A percentile compares a stretch with the other conserved stretches of the same genome.
Conservation (phyloP, 768 basidiomycete genomes). For the Termitomyces sp. region DNA sequence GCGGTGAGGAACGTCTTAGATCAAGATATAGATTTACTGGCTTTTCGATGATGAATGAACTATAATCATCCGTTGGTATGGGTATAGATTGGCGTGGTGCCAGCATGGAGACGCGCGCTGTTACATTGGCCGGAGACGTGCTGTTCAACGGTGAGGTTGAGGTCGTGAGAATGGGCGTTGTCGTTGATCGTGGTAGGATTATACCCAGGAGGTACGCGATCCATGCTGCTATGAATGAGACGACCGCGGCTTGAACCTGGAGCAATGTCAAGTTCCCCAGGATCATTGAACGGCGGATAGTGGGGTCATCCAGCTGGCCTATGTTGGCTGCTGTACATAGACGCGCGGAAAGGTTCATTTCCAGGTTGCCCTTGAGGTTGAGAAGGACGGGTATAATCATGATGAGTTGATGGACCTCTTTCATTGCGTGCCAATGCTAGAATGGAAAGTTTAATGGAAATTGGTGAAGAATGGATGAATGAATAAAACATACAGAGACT, state of each 20-base stretch:
- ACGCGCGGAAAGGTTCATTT: slow-evolving; percentile 97
- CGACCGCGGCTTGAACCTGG: slow-evolving; percentile 90
- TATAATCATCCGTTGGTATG: slow-evolving; percentile 12
- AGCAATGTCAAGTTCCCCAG: slow-evolving; percentile 81
- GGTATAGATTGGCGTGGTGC: slow-evolving; percentile 22
- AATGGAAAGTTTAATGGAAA: not conserved
- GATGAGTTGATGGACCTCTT: slow-evolving; percentile 88
- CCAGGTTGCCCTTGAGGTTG: slow-evolving; percentile 97
- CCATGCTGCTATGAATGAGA: slow-evolving; percentile 83
- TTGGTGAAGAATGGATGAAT: not conserved
- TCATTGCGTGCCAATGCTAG: slow-evolving; percentile 88
- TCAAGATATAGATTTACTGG: not conserved
- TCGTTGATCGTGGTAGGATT: slow-evolving; percentile 41
- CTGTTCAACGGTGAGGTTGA: not conserved
- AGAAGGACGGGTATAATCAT: slow-evolving; percentile 93
- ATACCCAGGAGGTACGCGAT: slow-evolving; percentile 72
- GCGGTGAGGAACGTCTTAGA: not conserved
- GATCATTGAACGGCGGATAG: slow-evolving; percentile 60
- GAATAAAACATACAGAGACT: slow-evolving; percentile 61
- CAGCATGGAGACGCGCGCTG: slow-evolving; percentile 7
- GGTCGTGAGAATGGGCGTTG: not conserved
- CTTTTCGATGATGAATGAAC: slow-evolving; percentile 5
- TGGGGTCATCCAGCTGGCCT: slow-evolving; percentile 80
- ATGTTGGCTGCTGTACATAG: slow-evolving; percentile 95
- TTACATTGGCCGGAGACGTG: not conserved